Conservation (phyloP, 148 eudicot genomes). For the Diospyros lotus region DNA sequence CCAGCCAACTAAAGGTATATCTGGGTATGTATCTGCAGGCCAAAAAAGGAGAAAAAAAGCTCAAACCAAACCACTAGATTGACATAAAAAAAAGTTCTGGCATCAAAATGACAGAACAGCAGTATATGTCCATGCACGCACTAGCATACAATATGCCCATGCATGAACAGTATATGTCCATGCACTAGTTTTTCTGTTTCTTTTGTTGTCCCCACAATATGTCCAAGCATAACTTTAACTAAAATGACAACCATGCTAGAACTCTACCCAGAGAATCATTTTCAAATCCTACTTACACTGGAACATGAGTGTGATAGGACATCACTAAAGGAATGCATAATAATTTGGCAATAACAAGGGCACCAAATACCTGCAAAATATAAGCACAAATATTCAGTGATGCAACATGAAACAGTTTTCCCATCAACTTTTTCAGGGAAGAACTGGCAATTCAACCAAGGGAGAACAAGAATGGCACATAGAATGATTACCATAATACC, state of each 20-base stretch:
- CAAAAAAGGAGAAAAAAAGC: conserved; percentile 11
- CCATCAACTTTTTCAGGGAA: not conserved
- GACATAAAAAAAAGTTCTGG: not conserved
- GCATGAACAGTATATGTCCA: no score
- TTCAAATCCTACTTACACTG: conserved; percentile 59
- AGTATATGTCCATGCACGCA: not conserved
- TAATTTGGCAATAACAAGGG: conserved; percentile 84
- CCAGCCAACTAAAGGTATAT: conserved; percentile 98
- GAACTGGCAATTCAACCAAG: not conserved
- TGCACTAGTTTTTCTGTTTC: not conserved
- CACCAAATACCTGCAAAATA: conserved; percentile 74
- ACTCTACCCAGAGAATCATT: not conserved
- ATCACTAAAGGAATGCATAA: conserved; percentile 84
- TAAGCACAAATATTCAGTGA: conserved; percentile 4
- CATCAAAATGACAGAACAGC: not conserved
- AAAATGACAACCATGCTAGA: not conserved
- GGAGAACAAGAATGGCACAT: conserved; percentile 7
- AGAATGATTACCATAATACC: conserved; percentile 70
- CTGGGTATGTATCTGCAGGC: conserved; percentile 86
- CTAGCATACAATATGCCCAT: no score
- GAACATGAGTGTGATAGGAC: conserved; percentile 98
- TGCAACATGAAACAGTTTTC: not conserved
- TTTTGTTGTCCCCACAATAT: not conserved
- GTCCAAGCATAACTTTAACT: not conserved
- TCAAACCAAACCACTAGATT: conserved; percentile 6